A percentile compares a stretch with the other conserved stretches of the same genome.
phyloP scores from a whole-genome alignment of 2,329 filamentous ascomycete species.

The Botryosphaeria agaves region DNA sequence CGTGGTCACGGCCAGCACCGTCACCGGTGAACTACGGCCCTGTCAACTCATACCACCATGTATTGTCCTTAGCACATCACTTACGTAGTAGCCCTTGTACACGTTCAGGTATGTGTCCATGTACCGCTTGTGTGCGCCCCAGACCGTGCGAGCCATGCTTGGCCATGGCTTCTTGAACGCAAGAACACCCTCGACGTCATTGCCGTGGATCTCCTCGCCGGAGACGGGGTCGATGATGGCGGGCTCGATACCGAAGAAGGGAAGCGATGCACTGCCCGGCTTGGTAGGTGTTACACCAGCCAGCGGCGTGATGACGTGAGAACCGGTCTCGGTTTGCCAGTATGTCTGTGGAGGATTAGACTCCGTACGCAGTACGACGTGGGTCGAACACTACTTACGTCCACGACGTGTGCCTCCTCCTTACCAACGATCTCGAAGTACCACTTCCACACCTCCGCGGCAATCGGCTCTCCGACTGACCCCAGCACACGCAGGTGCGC shows the following conservation, averaged over 20 bases:
- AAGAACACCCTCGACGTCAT: slow-evolving; percentile 92
- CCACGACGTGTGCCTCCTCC: slow-evolving; percentile 81
- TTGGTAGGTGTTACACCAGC: slow-evolving; percentile 92
- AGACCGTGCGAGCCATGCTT: slow-evolving; percentile 95
- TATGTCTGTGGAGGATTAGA: slow-evolving; percentile 52
- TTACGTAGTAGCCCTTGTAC: slow-evolving; percentile 94
- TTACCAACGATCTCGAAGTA: slow-evolving; percentile 92
- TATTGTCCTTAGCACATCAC: too few relatives aligned
- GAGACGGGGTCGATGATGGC: slow-evolving; percentile 94
- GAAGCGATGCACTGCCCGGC: slow-evolving; percentile 85
- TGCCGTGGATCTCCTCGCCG: slow-evolving; percentile 81
- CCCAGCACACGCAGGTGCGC: slow-evolving; percentile 77
- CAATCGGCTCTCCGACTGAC: slow-evolving; percentile 93
- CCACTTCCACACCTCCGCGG: slow-evolving; percentile 98
- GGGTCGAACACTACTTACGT: slow-evolving; percentile 45
- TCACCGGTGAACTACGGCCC: slow-evolving; percentile 62
- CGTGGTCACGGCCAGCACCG: slow-evolving; percentile 87
- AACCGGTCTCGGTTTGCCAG: slow-evolving; percentile 99
- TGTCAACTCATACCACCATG: slow-evolving; percentile 1
- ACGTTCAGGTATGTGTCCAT: slow-evolving; percentile 98
- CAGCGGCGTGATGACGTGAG: slow-evolving; percentile 84
- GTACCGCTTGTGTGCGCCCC: slow-evolving; percentile 93
- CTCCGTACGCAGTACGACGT: background rate
- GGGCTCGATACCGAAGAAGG: slow-evolving; percentile 96
- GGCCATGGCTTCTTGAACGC: slow-evolving; percentile 98